Percentiles rank a stretch among this genome's conserved stretches.
phyloP scores from a whole-genome alignment of 805 yeast genomes.

The Torulaspora delbrueckii region DNA sequence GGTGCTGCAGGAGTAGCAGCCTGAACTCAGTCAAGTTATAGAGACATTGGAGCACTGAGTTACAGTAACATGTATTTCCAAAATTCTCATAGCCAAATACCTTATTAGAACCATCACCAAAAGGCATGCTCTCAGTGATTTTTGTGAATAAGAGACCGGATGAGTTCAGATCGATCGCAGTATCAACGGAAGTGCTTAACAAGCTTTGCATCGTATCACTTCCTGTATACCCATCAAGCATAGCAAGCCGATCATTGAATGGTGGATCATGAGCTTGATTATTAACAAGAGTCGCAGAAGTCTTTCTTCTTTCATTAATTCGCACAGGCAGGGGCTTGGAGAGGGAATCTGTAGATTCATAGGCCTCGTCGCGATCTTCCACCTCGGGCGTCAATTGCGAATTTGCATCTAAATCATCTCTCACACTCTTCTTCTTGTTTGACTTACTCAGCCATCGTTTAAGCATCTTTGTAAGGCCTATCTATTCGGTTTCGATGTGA shows the following conservation, averaged over 20 bases:
- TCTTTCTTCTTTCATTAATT: constrained; percentile 3
- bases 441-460: constrained; percentile 22
- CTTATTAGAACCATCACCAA: constrained; percentile 64
- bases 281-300: constrained; percentile 3
- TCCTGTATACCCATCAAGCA: constrained; percentile 5
- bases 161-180: constrained; percentile 8
- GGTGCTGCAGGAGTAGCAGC: constrained; percentile 46
- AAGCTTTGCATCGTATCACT: constrained; percentile 11
- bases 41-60: constrained; percentile 84
- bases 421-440: constrained; percentile 7
- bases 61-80: constrained; percentile 92
- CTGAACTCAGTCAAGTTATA: constrained; percentile 72
- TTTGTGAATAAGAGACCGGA: constrained; percentile 10
- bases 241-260: background rate
- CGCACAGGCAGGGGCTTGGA: constrained; percentile 9
- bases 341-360: constrained; percentile 3
- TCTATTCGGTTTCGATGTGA: background rate
- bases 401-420: background rate
- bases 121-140: constrained; percentile 37
- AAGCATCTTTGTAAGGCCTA: constrained; percentile 12
- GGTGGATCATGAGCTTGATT: constrained; percentile 3
- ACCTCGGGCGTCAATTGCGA: background rate
- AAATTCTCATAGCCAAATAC: constrained; percentile 79
- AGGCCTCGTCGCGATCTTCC: background rate
- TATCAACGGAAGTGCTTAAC: constrained; percentile 12